Conservation (phyloP, 2,329 filamentous ascomycete genomes). For the Periconia sp. region DNA sequence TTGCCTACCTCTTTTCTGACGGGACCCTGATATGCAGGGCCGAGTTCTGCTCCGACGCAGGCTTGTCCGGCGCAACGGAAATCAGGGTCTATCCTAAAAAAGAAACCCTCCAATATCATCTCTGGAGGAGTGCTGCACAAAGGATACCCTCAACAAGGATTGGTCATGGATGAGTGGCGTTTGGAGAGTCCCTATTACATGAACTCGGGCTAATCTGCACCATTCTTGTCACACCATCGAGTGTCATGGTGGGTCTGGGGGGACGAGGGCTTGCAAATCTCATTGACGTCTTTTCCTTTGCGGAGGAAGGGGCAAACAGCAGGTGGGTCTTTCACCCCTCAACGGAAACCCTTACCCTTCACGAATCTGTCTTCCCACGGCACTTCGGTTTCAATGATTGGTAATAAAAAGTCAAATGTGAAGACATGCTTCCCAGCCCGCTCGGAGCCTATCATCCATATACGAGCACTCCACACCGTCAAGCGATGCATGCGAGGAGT, state of each 20-base stretch:
- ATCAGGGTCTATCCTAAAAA: not conserved
- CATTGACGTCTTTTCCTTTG: not conserved
- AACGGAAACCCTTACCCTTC: not conserved
- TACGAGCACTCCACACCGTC: not conserved
- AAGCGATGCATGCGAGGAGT: too few relatives aligned
- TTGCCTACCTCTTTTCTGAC: not conserved
- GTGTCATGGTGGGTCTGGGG: not conserved
- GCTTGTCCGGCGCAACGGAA: not conserved
- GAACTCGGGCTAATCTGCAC: not conserved
- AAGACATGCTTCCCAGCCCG: not conserved
- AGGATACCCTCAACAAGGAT: too few relatives aligned
- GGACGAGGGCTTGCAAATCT: not conserved
- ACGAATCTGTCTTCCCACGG: not conserved
- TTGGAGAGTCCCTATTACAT: not conserved
- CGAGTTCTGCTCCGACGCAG: not conserved
- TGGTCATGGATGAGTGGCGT: not conserved
- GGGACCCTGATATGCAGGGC: slow-evolving; percentile 1
- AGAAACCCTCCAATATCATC: not conserved
- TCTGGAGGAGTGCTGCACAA: not conserved
- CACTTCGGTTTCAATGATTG: not conserved
- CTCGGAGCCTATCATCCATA: not conserved
- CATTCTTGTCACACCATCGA: not conserved
- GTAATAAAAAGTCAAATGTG: too few relatives aligned
- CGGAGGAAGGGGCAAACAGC: not conserved
- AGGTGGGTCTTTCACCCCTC: not conserved